Evolutionary conservation across 371 early-diverging fungal genomes (phyloP).

Genomic region (Apophysomyces ossiformis): DNA sequence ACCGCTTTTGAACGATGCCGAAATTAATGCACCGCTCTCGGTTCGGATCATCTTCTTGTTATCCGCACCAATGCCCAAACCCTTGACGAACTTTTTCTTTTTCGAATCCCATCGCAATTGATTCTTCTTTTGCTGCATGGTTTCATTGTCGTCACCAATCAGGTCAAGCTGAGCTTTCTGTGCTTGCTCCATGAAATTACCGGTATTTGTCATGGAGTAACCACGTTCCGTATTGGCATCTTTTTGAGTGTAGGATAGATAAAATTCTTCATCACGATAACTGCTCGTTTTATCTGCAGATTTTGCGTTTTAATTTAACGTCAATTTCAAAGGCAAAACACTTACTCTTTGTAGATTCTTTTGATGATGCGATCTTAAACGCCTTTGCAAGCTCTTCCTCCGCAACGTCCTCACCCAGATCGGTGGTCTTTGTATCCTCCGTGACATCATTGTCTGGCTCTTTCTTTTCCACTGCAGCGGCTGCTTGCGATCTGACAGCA

Average conservation of each 20-base stretch:
- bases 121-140: conserved; percentile 56
- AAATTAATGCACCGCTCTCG: conserved; percentile 89
- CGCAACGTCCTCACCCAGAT: conserved; percentile 50
- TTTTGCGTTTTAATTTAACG: background rate
- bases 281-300: conserved; percentile 19
- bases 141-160: conserved; percentile 83
- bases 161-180: conserved; percentile 79
- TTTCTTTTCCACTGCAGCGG: conserved; percentile 26
- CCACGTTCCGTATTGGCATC: conserved; percentile 92
- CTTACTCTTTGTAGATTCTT: conserved; percentile 32
- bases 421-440: conserved; percentile 28
- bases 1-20: conserved; percentile 89
- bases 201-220: conserved; percentile 79
- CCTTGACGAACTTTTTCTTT: conserved; percentile 90
- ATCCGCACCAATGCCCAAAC: conserved; percentile 88
- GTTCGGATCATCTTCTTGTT: conserved; percentile 95
- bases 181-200: conserved; percentile 85
- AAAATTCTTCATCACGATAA: conserved; percentile 86
- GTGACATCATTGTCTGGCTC: conserved; percentile 14
- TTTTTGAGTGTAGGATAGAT: conserved; percentile 86
- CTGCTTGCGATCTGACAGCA: conserved; percentile 46
- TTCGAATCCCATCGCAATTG: conserved; percentile 91
- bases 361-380: conserved; percentile 49
- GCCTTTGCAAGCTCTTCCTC: conserved; percentile 57
- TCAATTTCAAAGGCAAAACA: conserved; percentile 8